A percentile compares a stretch with the other conserved stretches of the same genome.
phyloP scores from a whole-genome alignment of 208 protist species.

The Crithidia acanthocephali region DNA sequence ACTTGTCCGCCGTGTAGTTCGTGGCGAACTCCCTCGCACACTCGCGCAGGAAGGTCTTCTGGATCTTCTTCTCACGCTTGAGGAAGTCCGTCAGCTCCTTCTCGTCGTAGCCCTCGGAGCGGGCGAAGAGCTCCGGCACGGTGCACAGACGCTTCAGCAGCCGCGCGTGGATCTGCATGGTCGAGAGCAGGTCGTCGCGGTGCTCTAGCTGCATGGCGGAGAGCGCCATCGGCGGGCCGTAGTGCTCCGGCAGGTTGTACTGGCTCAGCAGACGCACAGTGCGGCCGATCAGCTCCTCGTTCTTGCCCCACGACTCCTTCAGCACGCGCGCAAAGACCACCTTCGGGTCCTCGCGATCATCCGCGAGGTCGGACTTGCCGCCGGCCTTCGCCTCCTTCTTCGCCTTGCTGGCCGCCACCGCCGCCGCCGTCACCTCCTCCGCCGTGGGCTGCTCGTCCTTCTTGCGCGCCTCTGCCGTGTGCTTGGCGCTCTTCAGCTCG shows the following conservation, averaged over 20 bases:
- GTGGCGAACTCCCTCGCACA: conserved; percentile 48
- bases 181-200: conserved; percentile 47
- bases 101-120: conserved; percentile 55
- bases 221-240: conserved; percentile 54
- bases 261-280: conserved; percentile 66
- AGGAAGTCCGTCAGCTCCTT: conserved; percentile 57
- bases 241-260: conserved; percentile 78
- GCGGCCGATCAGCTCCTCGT: conserved; percentile 44
- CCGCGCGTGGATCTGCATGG: conserved; percentile 52
- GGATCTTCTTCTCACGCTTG: conserved; percentile 69
- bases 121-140: conserved; percentile 53
- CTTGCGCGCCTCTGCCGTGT: conserved; percentile 46
- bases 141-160: conserved; percentile 71
- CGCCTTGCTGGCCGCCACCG: conserved; percentile 18
- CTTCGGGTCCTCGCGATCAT: conserved; percentile 49
- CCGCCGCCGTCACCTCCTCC: conserved; percentile 22
- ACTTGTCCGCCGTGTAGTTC: conserved; percentile 56
- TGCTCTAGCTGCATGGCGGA: conserved; percentile 51
- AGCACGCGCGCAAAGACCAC: conserved; percentile 54
- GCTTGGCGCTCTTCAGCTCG: conserved; percentile 49
- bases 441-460: conserved; percentile 35
- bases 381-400: conserved; percentile 21
- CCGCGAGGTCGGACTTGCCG: conserved; percentile 37
- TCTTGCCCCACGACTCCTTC: conserved; percentile 41
- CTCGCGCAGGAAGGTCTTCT: conserved; percentile 64